Base-by-base conservation (phyloP, 441 rosid genomes). In the Macaranga tanarius region DNA sequence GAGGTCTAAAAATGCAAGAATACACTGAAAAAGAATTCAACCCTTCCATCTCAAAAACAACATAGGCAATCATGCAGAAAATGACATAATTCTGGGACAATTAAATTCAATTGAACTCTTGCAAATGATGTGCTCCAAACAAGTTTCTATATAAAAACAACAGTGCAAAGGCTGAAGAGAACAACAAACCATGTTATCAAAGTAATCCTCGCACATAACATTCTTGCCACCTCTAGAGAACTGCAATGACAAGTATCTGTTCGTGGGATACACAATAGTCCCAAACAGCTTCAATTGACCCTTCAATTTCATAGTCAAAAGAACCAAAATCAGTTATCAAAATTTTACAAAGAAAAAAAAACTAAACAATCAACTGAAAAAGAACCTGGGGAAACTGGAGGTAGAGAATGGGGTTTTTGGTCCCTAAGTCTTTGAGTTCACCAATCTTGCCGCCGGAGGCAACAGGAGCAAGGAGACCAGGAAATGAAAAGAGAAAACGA, bases 221-320 rank as follows among this genome's bases (percentile, higher is more conserved):
- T 85, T 95, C 83, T 92, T 95, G 58, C 99, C 96, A 54, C 91
- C 94, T 78, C 88, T 85, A 50, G 99, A 90, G 86, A 92, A 92
- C 22, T 90, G 94, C 79, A 95, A 73, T 10, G 88, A 86, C 79
- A 95, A 78, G 54, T 89, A 91, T 72, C 80, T 84, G 69, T 87
- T 92, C 84, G 89, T 85, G 2, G 97, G 97, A 76, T 92, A 90
- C 47, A 89, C 73, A 67, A 94, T 86, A 7, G 97, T 94, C 51
- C 97, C 99, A 74, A 94, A 90, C 62, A 94, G 78, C 80, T 94
- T 92, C 95, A 94, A 86, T 22, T 82, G 90, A 73, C 97, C 98
- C 98, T 93, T 16, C 15, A 45, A 16, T 6, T 17, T 16, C 11
- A 7, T 15, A 28, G 42, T 25, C 51, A 17, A 2, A 44, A 57